Evolutionary conservation across 768 basidiomycete species (phyloP).

Genomic region (Lactarius akahatsu): DNA sequence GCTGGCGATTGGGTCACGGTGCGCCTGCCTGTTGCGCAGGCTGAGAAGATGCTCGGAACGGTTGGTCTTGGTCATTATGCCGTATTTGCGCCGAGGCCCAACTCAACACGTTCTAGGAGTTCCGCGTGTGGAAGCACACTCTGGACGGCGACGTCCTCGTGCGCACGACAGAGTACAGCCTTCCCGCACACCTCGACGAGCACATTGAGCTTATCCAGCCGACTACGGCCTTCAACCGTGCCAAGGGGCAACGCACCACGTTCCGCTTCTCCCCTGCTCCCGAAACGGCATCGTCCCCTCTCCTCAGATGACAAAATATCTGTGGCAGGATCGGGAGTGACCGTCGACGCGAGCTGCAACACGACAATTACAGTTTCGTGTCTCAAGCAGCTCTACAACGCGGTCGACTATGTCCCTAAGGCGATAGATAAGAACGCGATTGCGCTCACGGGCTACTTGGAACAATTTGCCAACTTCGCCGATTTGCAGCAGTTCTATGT

Average conservation of each 20-base stretch:
- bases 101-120: slow-evolving; percentile 42
- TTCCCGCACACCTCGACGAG: slow-evolving; percentile 51
- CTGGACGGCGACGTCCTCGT: slow-evolving; percentile 52
- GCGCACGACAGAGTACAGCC: slow-evolving; percentile 59
- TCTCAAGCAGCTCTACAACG: slow-evolving; percentile 39
- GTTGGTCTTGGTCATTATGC: slow-evolving; percentile 38
- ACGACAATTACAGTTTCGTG: slow-evolving; percentile 38
- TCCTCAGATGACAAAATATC: slow-evolving; percentile 2
- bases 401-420: slow-evolving; percentile 33
- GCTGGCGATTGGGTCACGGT: slow-evolving; percentile 64
- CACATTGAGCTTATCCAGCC: slow-evolving; percentile 66
- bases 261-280: slow-evolving; percentile 33
- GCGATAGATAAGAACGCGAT: slow-evolving; percentile 35
- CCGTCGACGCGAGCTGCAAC: slow-evolving; percentile 39
- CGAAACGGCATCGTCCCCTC: not conserved
- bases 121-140: slow-evolving; percentile 53
- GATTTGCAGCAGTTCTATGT: slow-evolving; percentile 38
- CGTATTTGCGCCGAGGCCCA: not conserved
- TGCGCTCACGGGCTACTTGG: slow-evolving; percentile 40
- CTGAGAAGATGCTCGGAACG: slow-evolving; percentile 61
- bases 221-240: slow-evolving; percentile 58
- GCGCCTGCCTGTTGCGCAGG: slow-evolving; percentile 50
- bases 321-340: slow-evolving; percentile 1
- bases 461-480: slow-evolving; percentile 35
- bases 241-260: slow-evolving; percentile 42